Conservation (phyloP, 1,284 basidiomycete genomes). For the Trametes hirsuta region DNA sequence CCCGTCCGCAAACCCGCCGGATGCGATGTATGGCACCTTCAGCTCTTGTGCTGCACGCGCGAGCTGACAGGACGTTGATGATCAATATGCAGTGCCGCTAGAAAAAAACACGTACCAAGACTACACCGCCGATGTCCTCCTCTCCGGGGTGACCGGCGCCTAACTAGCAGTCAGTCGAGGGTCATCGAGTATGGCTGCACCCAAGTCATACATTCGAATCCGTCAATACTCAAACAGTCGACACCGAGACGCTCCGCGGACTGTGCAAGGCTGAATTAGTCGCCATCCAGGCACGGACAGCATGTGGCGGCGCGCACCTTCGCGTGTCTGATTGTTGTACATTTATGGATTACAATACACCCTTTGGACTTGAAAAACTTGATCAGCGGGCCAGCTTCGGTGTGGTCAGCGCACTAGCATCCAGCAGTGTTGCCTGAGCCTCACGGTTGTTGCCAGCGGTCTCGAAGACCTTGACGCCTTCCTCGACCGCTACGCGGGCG, state of each 20-base stretch:
- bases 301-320: constrained; percentile 49
- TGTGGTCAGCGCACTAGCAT: not conserved
- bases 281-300: not conserved
- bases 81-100: not conserved
- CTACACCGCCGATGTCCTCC: constrained; percentile 91
- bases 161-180: constrained; percentile 34
- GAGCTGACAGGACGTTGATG: constrained; percentile 51
- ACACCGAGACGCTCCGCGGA: constrained; percentile 81
- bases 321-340: constrained; percentile 87
- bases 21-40: constrained; percentile 86
- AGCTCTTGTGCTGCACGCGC: constrained; percentile 89
- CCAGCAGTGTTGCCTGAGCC: constrained; percentile 26
- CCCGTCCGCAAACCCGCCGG: constrained; percentile 84
- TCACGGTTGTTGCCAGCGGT: constrained; percentile 91
- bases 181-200: not conserved
- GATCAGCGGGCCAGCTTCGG: constrained; percentile 75
- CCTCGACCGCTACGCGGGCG: constrained; percentile 82
- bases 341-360: constrained; percentile 89
- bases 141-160: constrained; percentile 95
- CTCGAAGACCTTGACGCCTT: constrained; percentile 90
- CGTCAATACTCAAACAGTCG: constrained; percentile 87
- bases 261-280: constrained; percentile 35
- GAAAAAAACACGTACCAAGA: constrained; percentile 58
- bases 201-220: constrained; percentile 74
- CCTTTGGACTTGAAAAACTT: constrained; percentile 78